phyloP scores from a whole-genome alignment of 208 protist species.

The Crithidia acanthocephali region DNA sequence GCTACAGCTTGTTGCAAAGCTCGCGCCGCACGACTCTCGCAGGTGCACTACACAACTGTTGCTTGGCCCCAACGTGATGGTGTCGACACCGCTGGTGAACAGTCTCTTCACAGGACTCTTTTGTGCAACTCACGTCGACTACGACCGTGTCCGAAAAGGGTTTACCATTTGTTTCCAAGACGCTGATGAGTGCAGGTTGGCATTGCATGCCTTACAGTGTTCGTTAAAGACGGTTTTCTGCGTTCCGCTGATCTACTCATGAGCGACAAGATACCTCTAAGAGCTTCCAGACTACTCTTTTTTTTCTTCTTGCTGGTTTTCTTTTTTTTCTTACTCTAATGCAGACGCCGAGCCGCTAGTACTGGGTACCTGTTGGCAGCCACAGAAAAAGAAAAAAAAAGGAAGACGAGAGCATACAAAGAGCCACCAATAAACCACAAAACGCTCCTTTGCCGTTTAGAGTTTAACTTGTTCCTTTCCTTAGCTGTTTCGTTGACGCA shows the following conservation, averaged over 20 bases:
- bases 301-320: neutral
- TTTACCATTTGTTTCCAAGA: constrained; percentile 58
- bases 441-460: no score
- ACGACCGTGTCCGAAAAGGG: constrained; percentile 24
- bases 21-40: constrained; percentile 45
- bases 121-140: constrained; percentile 46
- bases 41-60: constrained; percentile 34
- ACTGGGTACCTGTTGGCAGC: no score
- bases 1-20: constrained; percentile 20
- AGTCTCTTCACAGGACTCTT: constrained; percentile 72
- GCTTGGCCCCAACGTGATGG: constrained; percentile 59
- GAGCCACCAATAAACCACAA: no score
- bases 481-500: no score
- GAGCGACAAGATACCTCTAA: neutral
- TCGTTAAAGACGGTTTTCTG: constrained; percentile 65
- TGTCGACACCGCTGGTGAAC: constrained; percentile 66
- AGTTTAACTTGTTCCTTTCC: no score
- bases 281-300: no score
- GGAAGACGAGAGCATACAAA: no score
- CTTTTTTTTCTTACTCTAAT: no score
- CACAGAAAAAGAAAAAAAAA: no score
- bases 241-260: constrained; percentile 30
- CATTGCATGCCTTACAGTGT: constrained; percentile 68
- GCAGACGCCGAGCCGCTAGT: no score
- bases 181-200: constrained; percentile 37